These are phyloP conservation scores for Pyracantha coccinea DNA, from an alignment of 331 rosid species.

Conservation along the genomic window DNA sequence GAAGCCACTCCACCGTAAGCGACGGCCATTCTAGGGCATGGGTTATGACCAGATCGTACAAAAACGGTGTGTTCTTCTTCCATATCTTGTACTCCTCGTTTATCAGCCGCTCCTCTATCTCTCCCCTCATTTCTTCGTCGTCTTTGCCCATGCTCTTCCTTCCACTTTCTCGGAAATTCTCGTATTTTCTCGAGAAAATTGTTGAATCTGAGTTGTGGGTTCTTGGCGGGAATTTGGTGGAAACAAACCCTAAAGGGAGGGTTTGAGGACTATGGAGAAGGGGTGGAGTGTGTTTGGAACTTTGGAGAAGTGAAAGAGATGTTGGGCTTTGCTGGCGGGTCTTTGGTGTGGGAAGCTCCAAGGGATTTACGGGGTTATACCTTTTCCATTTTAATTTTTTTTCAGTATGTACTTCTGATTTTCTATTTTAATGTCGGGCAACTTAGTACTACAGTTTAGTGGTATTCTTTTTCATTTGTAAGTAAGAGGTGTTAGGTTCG, in stretches of 20 bases:
- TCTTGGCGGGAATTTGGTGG: slow-evolving; percentile 11
- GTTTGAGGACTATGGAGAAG: not conserved
- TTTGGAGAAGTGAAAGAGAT: not conserved
- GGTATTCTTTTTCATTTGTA: fast-evolving
- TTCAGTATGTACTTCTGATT: no score
- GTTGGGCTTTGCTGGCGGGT: not conserved
- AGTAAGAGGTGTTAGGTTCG: no score
- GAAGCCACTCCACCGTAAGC: slow-evolving; percentile 95
- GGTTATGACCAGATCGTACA: slow-evolving; percentile 88
- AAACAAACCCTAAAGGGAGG: slow-evolving; percentile 5
- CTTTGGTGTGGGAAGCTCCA: not conserved
- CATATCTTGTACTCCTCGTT: slow-evolving; percentile 99
- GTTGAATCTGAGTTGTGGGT: not conserved
- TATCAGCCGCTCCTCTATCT: slow-evolving; percentile 83
- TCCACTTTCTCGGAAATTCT: not conserved
- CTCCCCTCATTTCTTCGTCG: slow-evolving; percentile 95
- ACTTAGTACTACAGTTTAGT: no score
- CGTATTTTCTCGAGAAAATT: not conserved
- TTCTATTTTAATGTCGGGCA: no score
- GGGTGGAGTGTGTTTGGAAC: not conserved
- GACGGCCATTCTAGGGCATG: slow-evolving; percentile 99
- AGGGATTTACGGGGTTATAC: not conserved
- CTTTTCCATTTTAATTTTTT: no score
- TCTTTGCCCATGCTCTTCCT: slow-evolving; percentile 63
- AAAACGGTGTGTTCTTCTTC: slow-evolving; percentile 96